Percentiles rank a stretch among this genome's conserved stretches.
Conservation (phyloP, 306 rosid genomes). For the Lotus japonicus region DNA sequence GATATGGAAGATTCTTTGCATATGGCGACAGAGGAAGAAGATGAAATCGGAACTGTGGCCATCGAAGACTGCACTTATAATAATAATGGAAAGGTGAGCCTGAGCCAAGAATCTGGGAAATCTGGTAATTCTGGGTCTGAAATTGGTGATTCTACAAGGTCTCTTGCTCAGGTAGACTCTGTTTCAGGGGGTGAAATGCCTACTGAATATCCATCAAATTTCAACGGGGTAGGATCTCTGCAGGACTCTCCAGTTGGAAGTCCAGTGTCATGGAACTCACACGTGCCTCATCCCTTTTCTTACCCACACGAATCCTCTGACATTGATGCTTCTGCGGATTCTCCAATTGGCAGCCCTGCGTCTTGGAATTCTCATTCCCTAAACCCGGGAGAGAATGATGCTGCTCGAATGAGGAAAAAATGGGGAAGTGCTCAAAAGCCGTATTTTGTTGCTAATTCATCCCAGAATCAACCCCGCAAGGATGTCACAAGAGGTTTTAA, state of each 20-base stretch:
- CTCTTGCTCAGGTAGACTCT: constrained; percentile 68
- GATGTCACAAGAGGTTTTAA: constrained; percentile 93
- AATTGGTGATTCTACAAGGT: constrained; percentile 58
- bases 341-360: constrained; percentile 96
- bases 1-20: constrained; percentile 61
- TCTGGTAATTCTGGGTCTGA: constrained; percentile 73
- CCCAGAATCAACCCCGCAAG: constrained; percentile 83
- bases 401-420: constrained; percentile 94
- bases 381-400: constrained; percentile 72
- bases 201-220: constrained; percentile 43
- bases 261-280: constrained; percentile 89
- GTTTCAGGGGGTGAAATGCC: constrained; percentile 62
- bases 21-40: constrained; percentile 50
- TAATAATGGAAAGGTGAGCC: constrained; percentile 57
- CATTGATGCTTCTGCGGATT: constrained; percentile 79
- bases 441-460: constrained; percentile 59
- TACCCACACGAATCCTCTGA: constrained; percentile 84
- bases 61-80: constrained; percentile 38
- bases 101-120: constrained; percentile 65
- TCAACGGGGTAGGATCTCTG: constrained; percentile 51
- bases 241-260: constrained; percentile 92
- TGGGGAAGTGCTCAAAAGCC: constrained; percentile 99
- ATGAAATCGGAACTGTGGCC: constrained; percentile 47
- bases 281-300: constrained; percentile 60
- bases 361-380: constrained; percentile 89